phyloP scores from a whole-genome alignment of 805 yeast genomes.

The Ascoidea rubescens region DNA sequence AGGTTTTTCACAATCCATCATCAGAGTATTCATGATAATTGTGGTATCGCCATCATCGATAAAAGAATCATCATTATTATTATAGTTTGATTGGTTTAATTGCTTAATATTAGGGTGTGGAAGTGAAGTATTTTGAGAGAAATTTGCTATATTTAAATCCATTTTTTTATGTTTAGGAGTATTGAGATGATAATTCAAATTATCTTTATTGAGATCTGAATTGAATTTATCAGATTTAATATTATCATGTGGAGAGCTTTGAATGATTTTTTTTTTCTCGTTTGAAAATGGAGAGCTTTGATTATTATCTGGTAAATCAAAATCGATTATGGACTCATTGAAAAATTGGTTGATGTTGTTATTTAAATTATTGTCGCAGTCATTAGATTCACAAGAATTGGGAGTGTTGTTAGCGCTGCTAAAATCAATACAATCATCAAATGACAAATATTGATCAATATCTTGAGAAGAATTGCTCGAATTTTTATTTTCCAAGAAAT shows the following conservation, averaged over 20 bases:
- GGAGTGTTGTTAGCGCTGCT: neutral
- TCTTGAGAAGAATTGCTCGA: neutral
- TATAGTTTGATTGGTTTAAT: neutral
- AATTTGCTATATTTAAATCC: neutral
- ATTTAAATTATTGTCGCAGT: neutral
- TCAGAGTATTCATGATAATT: slow-evolving; percentile 8
- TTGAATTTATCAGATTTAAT: neutral
- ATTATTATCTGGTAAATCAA: too few species aligned
- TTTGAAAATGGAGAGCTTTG: too few species aligned
- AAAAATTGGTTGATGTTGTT: too few species aligned
- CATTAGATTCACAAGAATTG: neutral
- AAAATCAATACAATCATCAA: neutral
- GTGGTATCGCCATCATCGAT: slow-evolving; percentile 12
- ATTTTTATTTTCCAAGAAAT: neutral
- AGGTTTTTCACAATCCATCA: slow-evolving; percentile 6
- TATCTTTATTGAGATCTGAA: neutral
- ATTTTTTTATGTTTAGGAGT: too few species aligned
- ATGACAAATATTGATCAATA: neutral
- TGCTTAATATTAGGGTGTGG: too few species aligned
- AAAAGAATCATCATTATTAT: slow-evolving; percentile 1
- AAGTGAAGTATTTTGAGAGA: neutral
- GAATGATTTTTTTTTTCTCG: too few species aligned
- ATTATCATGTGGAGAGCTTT: too few species aligned
- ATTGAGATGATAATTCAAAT: too few species aligned
- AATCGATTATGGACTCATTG: too few species aligned